Evolutionary conservation across 208 protist species (phyloP), one percentile per base, ranked within the genome.

Genomic region (Blechomonas ayalai): DNA sequence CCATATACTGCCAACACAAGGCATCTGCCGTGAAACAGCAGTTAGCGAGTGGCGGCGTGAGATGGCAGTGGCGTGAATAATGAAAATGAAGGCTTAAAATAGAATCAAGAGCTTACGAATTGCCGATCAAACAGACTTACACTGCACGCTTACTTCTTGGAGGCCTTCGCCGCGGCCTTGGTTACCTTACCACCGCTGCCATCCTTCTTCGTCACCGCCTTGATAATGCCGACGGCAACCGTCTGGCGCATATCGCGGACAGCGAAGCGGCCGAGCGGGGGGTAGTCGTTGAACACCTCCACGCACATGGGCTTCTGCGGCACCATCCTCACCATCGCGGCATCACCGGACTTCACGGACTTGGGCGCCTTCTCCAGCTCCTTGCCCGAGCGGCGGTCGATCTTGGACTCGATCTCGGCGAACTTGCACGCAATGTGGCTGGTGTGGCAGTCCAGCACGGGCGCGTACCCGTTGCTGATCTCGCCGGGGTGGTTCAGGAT

Each of bases 201-300:
- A 18, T 82, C 77, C 70, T 82, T 86, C 69, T 86, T 86, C 10
- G 31, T 78, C 53, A 79, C 67, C 52, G 31, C 46, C 74, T 96
- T 97, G 89, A 98, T 94, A 68, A 98, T 80, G 66, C 96, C 96
- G 57, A 98, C 94, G 42, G 92, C 96, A 20, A 98, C 92, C 22
- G 95, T 98, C 67, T 92, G 82, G 43, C 75, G 63, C 87, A 97
- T 96, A 50, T 98, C 95, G 40, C 95, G 82, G 37, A 97, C 76
- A 57, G 90, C 94, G 54, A 98, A 97, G 59, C 96, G 86, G 46
- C 96, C 96, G 15, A 98, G 89, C 42, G 89, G 82, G 12, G 93
- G 72, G 79, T 95, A 98, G 31, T 96, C 68, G 31, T 68, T 78
- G 73, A 96, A 98, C 27, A 83, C 34, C 84, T 98, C 95, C 37